Percentiles rank a stretch among this genome's conserved stretches.
Evolutionary conservation across 179 eudicot species (phyloP).

Genomic region (Spergularia azorica): DNA sequence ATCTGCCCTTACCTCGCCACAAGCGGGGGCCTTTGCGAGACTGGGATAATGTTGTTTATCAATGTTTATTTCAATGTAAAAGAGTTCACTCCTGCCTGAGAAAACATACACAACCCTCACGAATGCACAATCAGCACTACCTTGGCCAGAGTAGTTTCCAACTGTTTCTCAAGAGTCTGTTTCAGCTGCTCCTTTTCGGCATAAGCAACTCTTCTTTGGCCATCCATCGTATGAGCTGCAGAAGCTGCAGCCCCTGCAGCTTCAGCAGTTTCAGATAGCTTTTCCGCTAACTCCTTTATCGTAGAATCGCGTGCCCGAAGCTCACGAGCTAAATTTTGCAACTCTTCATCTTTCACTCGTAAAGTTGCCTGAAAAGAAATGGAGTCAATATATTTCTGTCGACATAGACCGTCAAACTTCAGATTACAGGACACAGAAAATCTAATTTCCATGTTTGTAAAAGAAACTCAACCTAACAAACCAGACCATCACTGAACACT

Average conservation of each 20-base stretch:
- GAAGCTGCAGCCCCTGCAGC: slow-evolving; percentile 96
- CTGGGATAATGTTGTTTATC: neutral
- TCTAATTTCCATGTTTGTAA: neutral
- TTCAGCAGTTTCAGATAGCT: slow-evolving; percentile 89
- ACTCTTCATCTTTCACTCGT: slow-evolving; percentile 92
- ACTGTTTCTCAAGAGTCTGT: slow-evolving; percentile 59
- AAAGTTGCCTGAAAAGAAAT: slow-evolving; percentile 67
- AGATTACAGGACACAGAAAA: neutral
- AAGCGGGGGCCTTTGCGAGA: no score
- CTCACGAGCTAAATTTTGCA: slow-evolving; percentile 88
- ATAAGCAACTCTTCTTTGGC: slow-evolving; percentile 83
- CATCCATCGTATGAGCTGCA: slow-evolving; percentile 97
- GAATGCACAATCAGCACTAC: slow-evolving; percentile 33
- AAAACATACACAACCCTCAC: slow-evolving; percentile 2
- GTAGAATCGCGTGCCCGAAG: slow-evolving; percentile 91
- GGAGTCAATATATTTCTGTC: neutral
- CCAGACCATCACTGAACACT: slow-evolving; percentile 2
- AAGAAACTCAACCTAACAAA: no score
- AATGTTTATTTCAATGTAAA: neutral
- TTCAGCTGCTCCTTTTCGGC: slow-evolving; percentile 70
- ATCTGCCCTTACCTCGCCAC: no score
- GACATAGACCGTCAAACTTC: neutral
- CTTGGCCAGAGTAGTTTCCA: slow-evolving; percentile 55
- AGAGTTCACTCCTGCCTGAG: neutral
- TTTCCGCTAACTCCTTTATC: slow-evolving; percentile 82